Evolutionary conservation across 176 grass and related monocot genomes (phyloP).

Genomic region (Triticum monococcum): DNA sequence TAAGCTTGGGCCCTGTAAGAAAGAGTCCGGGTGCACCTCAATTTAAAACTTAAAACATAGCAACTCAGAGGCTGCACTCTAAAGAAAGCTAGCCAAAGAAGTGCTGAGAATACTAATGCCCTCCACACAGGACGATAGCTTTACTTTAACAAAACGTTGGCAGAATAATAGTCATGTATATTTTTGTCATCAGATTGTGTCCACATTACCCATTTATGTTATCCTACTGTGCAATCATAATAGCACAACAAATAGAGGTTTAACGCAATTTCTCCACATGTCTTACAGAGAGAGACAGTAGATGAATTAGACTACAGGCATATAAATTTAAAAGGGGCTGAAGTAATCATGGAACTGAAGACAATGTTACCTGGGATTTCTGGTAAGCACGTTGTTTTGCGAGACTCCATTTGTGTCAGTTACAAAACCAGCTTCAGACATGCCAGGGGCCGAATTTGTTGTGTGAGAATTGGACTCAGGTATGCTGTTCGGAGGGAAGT

Average conservation of each 20-base stretch:
- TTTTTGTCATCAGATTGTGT: constrained; percentile 1
- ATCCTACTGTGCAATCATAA: not conserved
- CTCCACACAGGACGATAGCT: not conserved
- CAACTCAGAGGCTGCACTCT: constrained; percentile 1
- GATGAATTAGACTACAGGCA: not conserved
- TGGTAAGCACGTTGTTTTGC: constrained; percentile 21
- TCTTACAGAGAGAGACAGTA: constrained; percentile 10
- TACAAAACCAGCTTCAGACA: constrained; percentile 31
- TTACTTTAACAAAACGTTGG: not conserved
- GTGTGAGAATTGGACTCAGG: constrained; percentile 53
- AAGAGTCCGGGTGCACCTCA: not conserved
- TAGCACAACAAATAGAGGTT: not conserved
- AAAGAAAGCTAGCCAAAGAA: not conserved
- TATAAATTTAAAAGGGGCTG: not conserved
- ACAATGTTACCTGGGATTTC: constrained; percentile 65
- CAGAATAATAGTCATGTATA: constrained; percentile 5
- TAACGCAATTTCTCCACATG: not conserved
- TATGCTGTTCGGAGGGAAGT: constrained; percentile 44
- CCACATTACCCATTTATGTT: not conserved
- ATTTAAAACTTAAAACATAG: not conserved
- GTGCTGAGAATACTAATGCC: not conserved
- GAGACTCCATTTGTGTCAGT: constrained; percentile 24
- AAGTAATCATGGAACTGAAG: not conserved
- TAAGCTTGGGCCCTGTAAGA: constrained; percentile 68
- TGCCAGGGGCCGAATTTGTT: constrained; percentile 24